Evolutionary conservation across 2,329 filamentous ascomycete species (phyloP), one percentile per base, ranked within the genome.

Genomic region (Parastagonospora nodorum): DNA sequence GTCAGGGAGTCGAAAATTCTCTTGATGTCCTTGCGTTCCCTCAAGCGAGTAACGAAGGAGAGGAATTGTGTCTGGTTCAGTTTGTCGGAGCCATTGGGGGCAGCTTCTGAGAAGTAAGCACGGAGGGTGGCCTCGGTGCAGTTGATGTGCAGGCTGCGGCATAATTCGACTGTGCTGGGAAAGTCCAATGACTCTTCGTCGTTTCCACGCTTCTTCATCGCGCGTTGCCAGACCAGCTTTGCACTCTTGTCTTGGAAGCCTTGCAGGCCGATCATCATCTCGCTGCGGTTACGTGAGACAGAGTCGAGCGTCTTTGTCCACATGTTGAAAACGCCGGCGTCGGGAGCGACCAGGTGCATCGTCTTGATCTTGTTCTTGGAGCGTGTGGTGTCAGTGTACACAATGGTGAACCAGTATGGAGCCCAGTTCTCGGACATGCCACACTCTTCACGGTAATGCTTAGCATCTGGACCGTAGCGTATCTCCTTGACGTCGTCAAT

Each of bases 401-500:
- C 84, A 59, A 99, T 91, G 27, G 92, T 95, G 67, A 97, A 93
- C 84, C 92, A 96, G 11, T 85, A 84, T 7, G 81, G 76, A 63
- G 92, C 88, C 33, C 86, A 83, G 5, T 84, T 78, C 44, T 87
- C 83, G 0, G 87, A 77, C 16, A 94, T 78, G 33, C 86, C 84
- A 67, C 89, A 90, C 72, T 97, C 92, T 64, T 93, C 86, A 36
- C 90, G 88, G 70, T 96, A 96, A 69, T 96, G 93, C 50, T 89
- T 86, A 14, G 93, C 90, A 69, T 97, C 90, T 10, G 84, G 83
- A 14, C 90, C 92, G 30, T 87, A 85, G 55, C 92, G 87, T 41
- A 97, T 92, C 67, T 96, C 92, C 66, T 90, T 88, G 65, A 99
- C 93, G 71, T 97, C 92, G 66, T 99, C 94, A 56, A 99, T 90